Percentiles rank a stretch among this genome's conserved stretches.
These are phyloP conservation scores for Candida sanyaensis DNA, from an alignment of 1,139 yeast species.

Conservation along the genomic window DNA sequence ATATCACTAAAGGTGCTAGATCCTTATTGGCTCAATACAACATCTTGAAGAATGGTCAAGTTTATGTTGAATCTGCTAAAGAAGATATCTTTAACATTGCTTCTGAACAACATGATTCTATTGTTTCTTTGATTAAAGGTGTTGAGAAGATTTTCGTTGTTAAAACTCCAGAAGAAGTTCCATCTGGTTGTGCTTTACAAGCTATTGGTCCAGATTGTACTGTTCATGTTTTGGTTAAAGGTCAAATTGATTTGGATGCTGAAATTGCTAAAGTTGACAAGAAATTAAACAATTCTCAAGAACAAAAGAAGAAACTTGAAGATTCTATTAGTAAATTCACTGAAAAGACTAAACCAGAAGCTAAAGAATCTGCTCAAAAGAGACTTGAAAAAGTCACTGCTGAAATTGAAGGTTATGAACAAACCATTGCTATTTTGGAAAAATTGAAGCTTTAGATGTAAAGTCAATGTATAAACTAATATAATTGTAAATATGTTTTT, in stretches of 20 bases:
- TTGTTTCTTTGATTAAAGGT: constrained; percentile 89
- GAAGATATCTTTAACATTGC: constrained; percentile 54
- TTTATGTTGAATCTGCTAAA: constrained; percentile 70
- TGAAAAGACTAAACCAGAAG: constrained; percentile 79
- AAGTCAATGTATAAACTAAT: background rate
- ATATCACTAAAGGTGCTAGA: constrained; percentile 88
- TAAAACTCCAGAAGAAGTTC: constrained; percentile 53
- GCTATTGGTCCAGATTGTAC: constrained; percentile 79
- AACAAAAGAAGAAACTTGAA: constrained; percentile 41
- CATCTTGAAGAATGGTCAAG: constrained; percentile 84
- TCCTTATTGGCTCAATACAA: constrained; percentile 88
- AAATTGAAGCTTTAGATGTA: constrained; percentile 50
- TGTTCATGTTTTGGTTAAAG: constrained; percentile 90
- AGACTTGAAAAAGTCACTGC: constrained; percentile 74
- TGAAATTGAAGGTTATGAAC: constrained; percentile 83
- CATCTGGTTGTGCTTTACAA: constrained; percentile 87
- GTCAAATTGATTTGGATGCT: constrained; percentile 88
- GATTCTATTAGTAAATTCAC: constrained; percentile 70
- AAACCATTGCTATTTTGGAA: constrained; percentile 74
- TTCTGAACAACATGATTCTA: constrained; percentile 73
- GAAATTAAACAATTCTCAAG: constrained; percentile 67
- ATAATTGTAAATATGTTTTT: background rate
- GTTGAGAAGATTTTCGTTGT: constrained; percentile 73
- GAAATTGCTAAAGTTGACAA: constrained; percentile 82
- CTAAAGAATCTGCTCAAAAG: constrained; percentile 72